Base-by-base conservation (phyloP, 176 grass and related monocot species). In the Juncus effusus region DNA sequence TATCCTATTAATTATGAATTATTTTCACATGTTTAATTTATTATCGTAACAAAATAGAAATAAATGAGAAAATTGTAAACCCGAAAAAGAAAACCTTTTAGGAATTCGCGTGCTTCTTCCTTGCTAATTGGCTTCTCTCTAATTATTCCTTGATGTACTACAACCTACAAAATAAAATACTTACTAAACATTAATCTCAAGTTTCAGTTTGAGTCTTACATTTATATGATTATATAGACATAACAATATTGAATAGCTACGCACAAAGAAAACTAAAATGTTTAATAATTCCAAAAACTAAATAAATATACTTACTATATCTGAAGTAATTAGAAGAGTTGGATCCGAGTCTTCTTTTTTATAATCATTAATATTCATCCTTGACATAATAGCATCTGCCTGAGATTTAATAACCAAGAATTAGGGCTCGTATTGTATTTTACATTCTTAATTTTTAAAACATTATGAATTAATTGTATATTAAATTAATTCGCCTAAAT, bases 141-240 rank as follows among this genome's bases (percentile, higher is more conserved):
- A 40, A 97, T 92, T 80, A 97, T 82, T 70, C 93, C 88, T 69
- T 97, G 62, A 92, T 97, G 88, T 67, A 97, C 85, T 69, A 89
- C 93, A 56, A 97, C 93, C 93, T 97, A 76, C 76, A 86, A 78
- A 6, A 47, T 47, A 47, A 47, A 77, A 82, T 65, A 79, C 87
- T 61, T 82, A 81, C n/a, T 65, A 36, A 76, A 83, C 55, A 54
- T 63, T 13, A 63, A 67, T 52, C 61, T 62, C 12, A 63, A 78
- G 14, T 73, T 55, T 49, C 53, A 75, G 70, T 5, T 13, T 47
- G 74, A 78, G 28, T 13, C 28, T 6, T 3, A 72, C 14, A 59
- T 19, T 15, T 42, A 49, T 47, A 36, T 4, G 15, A 78, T 61
- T 65, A 10, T 3, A 45, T 82, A 5, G 53, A 70, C 51, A 39